A percentile compares a stretch with the other conserved stretches of the same genome.
Conservation (phyloP, 371 early-diverging fungal species). For the Mucor velutinosus region DNA sequence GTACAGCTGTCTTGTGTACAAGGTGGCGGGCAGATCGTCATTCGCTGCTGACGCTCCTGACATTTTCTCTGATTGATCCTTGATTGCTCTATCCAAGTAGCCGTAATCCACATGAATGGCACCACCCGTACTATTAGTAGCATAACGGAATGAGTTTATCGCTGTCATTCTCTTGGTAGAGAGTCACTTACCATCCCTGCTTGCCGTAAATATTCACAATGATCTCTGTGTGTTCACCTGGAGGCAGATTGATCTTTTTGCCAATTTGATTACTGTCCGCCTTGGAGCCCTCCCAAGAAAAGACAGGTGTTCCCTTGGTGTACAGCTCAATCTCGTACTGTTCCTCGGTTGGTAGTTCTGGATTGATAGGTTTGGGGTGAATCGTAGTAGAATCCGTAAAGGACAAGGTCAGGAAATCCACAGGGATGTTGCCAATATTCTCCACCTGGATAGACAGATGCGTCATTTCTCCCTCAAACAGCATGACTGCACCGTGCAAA, state of each 20-base stretch:
- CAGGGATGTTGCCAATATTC: slow-evolving; percentile 72
- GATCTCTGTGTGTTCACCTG: slow-evolving; percentile 59
- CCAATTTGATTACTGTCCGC: slow-evolving; percentile 24
- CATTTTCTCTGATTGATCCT: neutral
- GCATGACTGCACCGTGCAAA: slow-evolving; percentile 73
- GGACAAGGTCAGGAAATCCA: slow-evolving; percentile 70
- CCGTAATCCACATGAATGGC: slow-evolving; percentile 78
- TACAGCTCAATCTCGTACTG: slow-evolving; percentile 77
- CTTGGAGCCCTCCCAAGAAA: slow-evolving; percentile 56
- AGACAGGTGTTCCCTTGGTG: slow-evolving; percentile 65
- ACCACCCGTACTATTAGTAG: slow-evolving; percentile 58
- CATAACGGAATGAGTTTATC: too few species aligned
- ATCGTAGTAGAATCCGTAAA: slow-evolving; percentile 66
- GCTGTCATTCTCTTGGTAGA: too few species aligned
- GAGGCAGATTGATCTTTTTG: slow-evolving; percentile 52
- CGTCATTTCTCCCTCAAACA: slow-evolving; percentile 82
- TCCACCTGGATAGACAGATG: slow-evolving; percentile 67
- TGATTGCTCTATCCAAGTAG: slow-evolving; percentile 50
- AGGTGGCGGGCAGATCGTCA: slow-evolving; percentile 32
- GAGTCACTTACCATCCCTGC: slow-evolving; percentile 42
- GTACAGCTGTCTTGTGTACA: slow-evolving; percentile 73
- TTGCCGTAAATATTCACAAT: slow-evolving; percentile 80
- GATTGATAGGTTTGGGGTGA: slow-evolving; percentile 40
- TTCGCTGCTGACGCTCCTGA: slow-evolving; percentile 4
- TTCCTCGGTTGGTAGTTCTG: slow-evolving; percentile 67